Conservation (phyloP, 768 basidiomycete genomes). For the Boletus edulis region DNA sequence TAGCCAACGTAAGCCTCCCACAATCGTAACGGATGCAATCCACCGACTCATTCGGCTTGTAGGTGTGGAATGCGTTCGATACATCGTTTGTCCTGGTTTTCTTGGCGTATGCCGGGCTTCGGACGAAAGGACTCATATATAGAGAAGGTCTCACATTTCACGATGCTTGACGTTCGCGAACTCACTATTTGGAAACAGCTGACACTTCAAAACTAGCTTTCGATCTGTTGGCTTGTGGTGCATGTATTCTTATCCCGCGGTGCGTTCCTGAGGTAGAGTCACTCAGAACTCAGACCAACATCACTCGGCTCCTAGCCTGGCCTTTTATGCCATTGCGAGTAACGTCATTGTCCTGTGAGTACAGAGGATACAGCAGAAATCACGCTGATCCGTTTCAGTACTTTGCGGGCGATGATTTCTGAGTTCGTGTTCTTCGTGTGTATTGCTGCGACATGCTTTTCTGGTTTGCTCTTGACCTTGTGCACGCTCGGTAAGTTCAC, state of each 20-base stretch:
- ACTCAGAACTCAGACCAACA: neutral
- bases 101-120: conserved; percentile 60
- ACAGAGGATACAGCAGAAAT: neutral
- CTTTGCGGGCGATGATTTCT: conserved; percentile 77
- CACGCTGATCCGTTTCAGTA: conserved; percentile 40
- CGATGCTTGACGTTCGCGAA: neutral
- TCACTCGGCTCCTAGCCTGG: conserved; percentile 44
- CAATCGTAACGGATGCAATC: neutral
- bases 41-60: conserved; percentile 1
- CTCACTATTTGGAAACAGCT: conserved; percentile 28
- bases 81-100: conserved; percentile 71
- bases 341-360: conserved; percentile 76
- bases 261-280: conserved; percentile 24
- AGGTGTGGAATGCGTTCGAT: conserved; percentile 94
- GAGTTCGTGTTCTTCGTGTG: conserved; percentile 79
- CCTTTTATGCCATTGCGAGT: conserved; percentile 77
- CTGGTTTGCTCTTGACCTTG: conserved; percentile 63
- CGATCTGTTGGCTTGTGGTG: conserved; percentile 81
- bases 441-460: conserved; percentile 78
- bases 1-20: conserved; percentile 62
- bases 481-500: conserved; percentile 43
- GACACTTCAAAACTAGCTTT: conserved; percentile 62
- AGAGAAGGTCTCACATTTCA: conserved; percentile 43
- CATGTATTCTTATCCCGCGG: conserved; percentile 85
- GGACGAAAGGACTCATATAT: conserved; percentile 58